Conservation (phyloP, 768 basidiomycete genomes). For the Candolleomyces aberdarensis region DNA sequence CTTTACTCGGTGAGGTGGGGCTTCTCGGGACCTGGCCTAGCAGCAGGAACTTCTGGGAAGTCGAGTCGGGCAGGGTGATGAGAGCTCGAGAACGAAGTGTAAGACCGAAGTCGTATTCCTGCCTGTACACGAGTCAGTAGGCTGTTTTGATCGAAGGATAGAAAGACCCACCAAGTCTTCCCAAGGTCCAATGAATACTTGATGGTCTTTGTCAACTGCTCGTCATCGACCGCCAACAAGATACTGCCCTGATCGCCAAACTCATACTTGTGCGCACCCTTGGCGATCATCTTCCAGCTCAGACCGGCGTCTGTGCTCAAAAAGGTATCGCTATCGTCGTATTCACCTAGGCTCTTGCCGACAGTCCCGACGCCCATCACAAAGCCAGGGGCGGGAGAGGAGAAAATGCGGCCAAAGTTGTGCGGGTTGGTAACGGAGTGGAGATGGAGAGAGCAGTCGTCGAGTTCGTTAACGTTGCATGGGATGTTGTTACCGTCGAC, state of each 20-base stretch:
- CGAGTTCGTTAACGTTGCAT: constrained; percentile 57
- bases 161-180: constrained; percentile 60
- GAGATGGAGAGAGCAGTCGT: constrained; percentile 80
- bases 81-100: constrained; percentile 70
- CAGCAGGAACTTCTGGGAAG: constrained; percentile 93
- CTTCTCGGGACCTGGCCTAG: constrained; percentile 71
- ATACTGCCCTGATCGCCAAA: constrained; percentile 90
- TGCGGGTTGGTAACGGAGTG: constrained; percentile 92
- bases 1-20: constrained; percentile 55
- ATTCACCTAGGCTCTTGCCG: constrained; percentile 62
- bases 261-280: constrained; percentile 89
- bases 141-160: constrained; percentile 1
- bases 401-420: constrained; percentile 93
- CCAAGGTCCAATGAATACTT: constrained; percentile 84
- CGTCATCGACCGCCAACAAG: constrained; percentile 80
- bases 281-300: constrained; percentile 75
- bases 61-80: constrained; percentile 92
- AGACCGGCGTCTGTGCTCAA: constrained; percentile 87
- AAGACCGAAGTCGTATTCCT: constrained; percentile 64
- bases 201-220: constrained; percentile 65
- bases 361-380: constrained; percentile 97
- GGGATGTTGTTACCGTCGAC: constrained; percentile 54
- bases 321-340: constrained; percentile 92
- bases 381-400: constrained; percentile 90
- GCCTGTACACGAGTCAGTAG: constrained; percentile 41